Evolutionary conservation across 192 early-diverging fungal genomes (phyloP).

Genomic region (Coemansia nantahalensis): DNA sequence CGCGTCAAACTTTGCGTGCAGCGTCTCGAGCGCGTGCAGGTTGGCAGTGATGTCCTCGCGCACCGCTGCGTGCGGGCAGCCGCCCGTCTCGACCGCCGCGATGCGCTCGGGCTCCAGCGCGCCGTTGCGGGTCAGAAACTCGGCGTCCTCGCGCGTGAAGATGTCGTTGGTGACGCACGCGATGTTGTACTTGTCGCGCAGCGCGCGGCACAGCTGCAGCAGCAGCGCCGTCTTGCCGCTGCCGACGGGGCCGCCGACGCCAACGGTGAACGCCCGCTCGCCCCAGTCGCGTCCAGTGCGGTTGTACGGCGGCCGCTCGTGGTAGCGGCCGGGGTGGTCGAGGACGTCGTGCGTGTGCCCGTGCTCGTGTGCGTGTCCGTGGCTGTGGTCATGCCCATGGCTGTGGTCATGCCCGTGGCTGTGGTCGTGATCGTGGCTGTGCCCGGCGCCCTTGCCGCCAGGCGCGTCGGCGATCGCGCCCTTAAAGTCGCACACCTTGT

Average conservation of each 20-base stretch:
- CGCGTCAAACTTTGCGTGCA: constrained; percentile 83
- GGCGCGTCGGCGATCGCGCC: not conserved
- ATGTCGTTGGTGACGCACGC: constrained; percentile 98
- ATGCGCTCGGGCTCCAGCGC: constrained; percentile 88
- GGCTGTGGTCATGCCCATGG: constrained; percentile 39
- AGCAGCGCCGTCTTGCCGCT: constrained; percentile 93
- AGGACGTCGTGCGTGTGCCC: constrained; percentile 91
- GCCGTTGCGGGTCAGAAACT: constrained; percentile 87
- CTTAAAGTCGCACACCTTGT: constrained; percentile 43
- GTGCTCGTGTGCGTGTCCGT: constrained; percentile 64
- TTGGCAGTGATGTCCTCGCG: constrained; percentile 97
- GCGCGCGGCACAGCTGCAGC: constrained; percentile 81
- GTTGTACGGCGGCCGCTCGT: constrained; percentile 68
- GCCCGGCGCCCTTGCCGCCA: constrained; percentile 1
- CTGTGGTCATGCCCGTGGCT: constrained; percentile 28
- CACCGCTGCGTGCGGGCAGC: constrained; percentile 94
- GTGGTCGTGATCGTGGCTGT: constrained; percentile 23
- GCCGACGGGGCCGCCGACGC: constrained; percentile 95
- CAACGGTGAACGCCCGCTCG: constrained; percentile 92
- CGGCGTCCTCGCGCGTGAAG: constrained; percentile 95
- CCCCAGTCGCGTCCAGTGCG: constrained; percentile 80
- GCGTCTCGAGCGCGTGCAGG: constrained; percentile 79
- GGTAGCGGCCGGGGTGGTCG: constrained; percentile 81
- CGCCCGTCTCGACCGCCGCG: constrained; percentile 92
- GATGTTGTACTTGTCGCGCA: constrained; percentile 79